These are phyloP conservation scores for Trypanosoma caninum DNA, from an alignment of 208 protist species.

Conservation along the genomic window DNA sequence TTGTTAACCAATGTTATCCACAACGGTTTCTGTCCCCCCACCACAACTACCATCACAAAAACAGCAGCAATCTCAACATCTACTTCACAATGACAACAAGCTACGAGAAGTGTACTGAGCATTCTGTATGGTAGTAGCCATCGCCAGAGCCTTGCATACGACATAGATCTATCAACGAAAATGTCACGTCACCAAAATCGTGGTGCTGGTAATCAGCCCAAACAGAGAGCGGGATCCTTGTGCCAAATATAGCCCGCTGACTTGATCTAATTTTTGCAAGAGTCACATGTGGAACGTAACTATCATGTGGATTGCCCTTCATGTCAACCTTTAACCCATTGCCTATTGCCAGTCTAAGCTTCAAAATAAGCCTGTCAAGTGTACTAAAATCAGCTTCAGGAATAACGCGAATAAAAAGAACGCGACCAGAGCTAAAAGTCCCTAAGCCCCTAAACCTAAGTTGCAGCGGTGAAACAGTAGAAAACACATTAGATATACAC, in stretches of 20 bases:
- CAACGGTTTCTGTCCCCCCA: not conserved
- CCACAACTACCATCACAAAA: not conserved
- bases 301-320: conserved; percentile 87
- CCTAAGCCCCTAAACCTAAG: conserved; percentile 80
- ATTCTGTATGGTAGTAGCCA: conserved; percentile 70
- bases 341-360: conserved; percentile 48
- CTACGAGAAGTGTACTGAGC: conserved; percentile 30
- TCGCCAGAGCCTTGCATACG: conserved; percentile 57
- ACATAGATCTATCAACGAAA: conserved; percentile 63
- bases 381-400: conserved; percentile 58
- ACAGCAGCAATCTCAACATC: not conserved
- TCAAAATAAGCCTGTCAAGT: conserved; percentile 55
- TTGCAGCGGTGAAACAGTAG: conserved; percentile 44
- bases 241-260: conserved; percentile 47
- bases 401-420: conserved; percentile 69
- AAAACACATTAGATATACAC: conserved; percentile 44
- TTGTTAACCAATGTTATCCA: not conserved
- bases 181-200: conserved; percentile 85
- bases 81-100: too few species aligned
- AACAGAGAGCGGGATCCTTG: conserved; percentile 45
- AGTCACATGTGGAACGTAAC: conserved; percentile 88
- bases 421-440: conserved; percentile 72
- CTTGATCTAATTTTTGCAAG: conserved; percentile 73
- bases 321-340: conserved; percentile 60
- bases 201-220: conserved; percentile 73